These are phyloP conservation scores for Monosporozyma yasuniensis DNA, from an alignment of 805 yeast species.

Conservation along the genomic window DNA sequence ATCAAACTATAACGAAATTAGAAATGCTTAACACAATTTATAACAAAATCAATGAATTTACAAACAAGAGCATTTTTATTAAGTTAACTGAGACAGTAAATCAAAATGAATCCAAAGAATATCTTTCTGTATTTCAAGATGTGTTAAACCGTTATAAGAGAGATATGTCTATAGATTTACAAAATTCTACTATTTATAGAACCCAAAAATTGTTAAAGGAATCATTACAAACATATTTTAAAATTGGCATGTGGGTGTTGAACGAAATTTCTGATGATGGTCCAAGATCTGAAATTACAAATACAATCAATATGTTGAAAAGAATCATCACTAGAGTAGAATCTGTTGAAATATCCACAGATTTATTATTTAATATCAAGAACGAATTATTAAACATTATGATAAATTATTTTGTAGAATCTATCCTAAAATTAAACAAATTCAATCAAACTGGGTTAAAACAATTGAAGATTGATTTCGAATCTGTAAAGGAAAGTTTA, in stretches of 20 bases:
- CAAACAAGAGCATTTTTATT: conserved; percentile 14
- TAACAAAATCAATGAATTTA: conserved; percentile 12
- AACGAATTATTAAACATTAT: conserved; percentile 21
- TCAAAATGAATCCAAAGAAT: conserved; percentile 13
- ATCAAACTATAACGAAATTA: conserved; percentile 20
- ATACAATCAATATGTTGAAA: conserved; percentile 18
- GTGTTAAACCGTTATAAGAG: conserved; percentile 22
- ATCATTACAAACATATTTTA: conserved; percentile 27
- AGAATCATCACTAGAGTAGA: conserved; percentile 13
- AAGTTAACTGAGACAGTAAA: conserved; percentile 20
- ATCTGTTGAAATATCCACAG: conserved; percentile 10
- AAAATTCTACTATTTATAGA: conserved; percentile 26
- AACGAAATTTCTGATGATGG: conserved; percentile 3
- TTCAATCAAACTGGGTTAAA: conserved; percentile 29
- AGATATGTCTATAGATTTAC: conserved; percentile 22
- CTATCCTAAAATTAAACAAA: conserved; percentile 32
- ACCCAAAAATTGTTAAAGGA: conserved; percentile 24
- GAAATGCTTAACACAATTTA: conserved; percentile 14
- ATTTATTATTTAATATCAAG: conserved; percentile 16
- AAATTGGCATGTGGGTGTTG: conserved; percentile 28
- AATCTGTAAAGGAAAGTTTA: conserved; percentile 23
- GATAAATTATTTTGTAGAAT: conserved; percentile 29
- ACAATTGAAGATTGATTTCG: conserved; percentile 29
- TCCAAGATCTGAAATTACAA: conserved; percentile 25
- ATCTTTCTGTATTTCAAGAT: conserved; percentile 26